Conservation (phyloP, 2,329 filamentous ascomycete species). For the Alternaria arbusti region DNA sequence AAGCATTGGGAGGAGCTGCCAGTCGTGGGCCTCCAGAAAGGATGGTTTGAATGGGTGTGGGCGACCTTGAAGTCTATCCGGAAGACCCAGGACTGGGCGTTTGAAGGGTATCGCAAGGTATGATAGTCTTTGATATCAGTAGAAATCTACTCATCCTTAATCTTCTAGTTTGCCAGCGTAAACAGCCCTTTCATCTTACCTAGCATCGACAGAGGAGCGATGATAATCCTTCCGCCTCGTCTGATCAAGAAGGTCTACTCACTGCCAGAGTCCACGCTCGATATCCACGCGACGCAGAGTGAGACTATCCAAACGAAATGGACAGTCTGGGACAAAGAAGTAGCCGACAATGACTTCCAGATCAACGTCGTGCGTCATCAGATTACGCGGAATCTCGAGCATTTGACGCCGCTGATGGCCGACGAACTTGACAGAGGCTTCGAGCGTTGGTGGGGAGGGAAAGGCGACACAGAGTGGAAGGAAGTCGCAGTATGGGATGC, state of each 20-base stretch:
- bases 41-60: constrained; percentile 19
- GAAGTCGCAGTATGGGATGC: constrained; percentile 21
- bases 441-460: constrained; percentile 15
- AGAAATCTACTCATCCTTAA: neutral
- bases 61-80: constrained; percentile 16
- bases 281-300: constrained; percentile 19
- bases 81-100: constrained; percentile 20
- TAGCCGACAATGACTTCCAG: constrained; percentile 19
- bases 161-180: constrained; percentile 6
- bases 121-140: neutral
- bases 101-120: constrained; percentile 23
- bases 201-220: constrained; percentile 22
- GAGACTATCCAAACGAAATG: constrained; percentile 25
- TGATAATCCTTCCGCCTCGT: constrained; percentile 21
- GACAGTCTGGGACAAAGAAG: constrained; percentile 21
- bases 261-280: constrained; percentile 16
- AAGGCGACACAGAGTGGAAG: constrained; percentile 17
- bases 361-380: constrained; percentile 25
- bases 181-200: constrained; percentile 19
- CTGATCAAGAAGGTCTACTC: constrained; percentile 19
- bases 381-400: constrained; percentile 19
- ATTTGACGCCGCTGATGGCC: constrained; percentile 21
- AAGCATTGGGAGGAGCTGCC: constrained; percentile 19
- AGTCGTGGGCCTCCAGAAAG: constrained; percentile 12
- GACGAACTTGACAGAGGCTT: constrained; percentile 19